phyloP scores from a whole-genome alignment of 192 early-diverging fungal species.

The Gonapodya sp. region DNA sequence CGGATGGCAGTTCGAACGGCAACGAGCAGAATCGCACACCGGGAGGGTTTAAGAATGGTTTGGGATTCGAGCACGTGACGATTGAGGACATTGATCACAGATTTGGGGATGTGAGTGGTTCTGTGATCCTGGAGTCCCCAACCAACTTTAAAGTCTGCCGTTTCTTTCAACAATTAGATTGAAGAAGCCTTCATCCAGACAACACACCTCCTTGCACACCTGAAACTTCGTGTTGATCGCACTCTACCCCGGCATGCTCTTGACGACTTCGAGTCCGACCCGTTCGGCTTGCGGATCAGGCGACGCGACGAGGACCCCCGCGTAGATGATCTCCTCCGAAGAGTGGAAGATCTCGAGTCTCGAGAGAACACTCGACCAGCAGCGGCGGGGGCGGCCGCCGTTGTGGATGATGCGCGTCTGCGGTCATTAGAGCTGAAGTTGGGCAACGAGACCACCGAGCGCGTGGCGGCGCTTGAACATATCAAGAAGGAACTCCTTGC shows the following conservation, averaged over 20 bases:
- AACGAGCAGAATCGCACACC: no score
- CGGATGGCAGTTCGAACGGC: no score
- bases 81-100: neutral
- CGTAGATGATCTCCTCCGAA: neutral
- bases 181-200: constrained; percentile 1
- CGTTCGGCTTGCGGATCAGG: neutral
- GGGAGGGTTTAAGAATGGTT: neutral
- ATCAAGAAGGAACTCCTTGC: neutral
- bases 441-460: neutral
- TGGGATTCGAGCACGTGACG: neutral
- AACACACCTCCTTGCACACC: neutral
- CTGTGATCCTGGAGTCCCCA: no score
- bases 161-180: neutral
- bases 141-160: neutral
- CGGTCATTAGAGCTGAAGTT: neutral
- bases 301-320: neutral
- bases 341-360: neutral
- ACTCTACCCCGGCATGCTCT: neutral
- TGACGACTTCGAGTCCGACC: neutral
- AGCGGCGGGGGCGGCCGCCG: neutral
- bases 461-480: neutral
- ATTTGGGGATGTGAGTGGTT: neutral
- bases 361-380: neutral
- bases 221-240: neutral
- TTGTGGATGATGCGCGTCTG: neutral